A percentile compares a stretch with the other conserved stretches of the same genome.
Evolutionary conservation across 352 stramenopile species (phyloP).

Genomic region (Nothophytophthora sp.): DNA sequence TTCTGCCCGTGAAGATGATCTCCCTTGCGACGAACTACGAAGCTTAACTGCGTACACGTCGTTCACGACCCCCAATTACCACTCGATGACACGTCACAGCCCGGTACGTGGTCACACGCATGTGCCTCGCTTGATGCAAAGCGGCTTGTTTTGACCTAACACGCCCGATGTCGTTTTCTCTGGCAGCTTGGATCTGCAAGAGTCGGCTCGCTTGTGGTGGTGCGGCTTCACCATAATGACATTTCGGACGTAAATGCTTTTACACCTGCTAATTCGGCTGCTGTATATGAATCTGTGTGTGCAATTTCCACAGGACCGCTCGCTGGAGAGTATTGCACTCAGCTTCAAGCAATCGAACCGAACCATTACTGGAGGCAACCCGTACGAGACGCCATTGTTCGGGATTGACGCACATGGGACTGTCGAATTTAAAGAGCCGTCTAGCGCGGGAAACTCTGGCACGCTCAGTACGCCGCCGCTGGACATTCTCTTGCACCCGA

Average conservation of each 20-base stretch:
- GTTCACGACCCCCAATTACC: constrained; percentile 44
- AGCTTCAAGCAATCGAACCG: constrained; percentile 39
- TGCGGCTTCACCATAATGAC: constrained; percentile 8
- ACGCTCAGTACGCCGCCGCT: constrained; percentile 56
- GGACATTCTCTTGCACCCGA: constrained; percentile 56
- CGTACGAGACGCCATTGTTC: constrained; percentile 42
- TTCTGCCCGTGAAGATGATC: constrained; percentile 19
- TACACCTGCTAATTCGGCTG: not conserved
- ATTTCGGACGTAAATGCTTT: too few relatives aligned
- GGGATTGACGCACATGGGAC: constrained; percentile 18
- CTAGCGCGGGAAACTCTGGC: constrained; percentile 18
- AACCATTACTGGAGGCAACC: constrained; percentile 34
- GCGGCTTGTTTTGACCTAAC: not conserved
- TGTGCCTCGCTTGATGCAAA: constrained; percentile 1
- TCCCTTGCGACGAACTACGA: constrained; percentile 36
- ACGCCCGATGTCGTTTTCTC: not conserved
- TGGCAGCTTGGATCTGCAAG: constrained; percentile 30
- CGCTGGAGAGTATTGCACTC: constrained; percentile 58
- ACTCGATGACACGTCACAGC: constrained; percentile 25
- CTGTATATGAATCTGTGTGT: constrained; percentile 1
- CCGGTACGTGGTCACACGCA: constrained; percentile 22
- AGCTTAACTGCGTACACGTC: constrained; percentile 56
- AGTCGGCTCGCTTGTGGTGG: constrained; percentile 53
- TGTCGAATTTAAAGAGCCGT: constrained; percentile 20
- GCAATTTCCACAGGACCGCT: constrained; percentile 45